Evolutionary conservation across 2,329 filamentous ascomycete genomes (phyloP).

Genomic region (Fusarium fujikuroi): DNA sequence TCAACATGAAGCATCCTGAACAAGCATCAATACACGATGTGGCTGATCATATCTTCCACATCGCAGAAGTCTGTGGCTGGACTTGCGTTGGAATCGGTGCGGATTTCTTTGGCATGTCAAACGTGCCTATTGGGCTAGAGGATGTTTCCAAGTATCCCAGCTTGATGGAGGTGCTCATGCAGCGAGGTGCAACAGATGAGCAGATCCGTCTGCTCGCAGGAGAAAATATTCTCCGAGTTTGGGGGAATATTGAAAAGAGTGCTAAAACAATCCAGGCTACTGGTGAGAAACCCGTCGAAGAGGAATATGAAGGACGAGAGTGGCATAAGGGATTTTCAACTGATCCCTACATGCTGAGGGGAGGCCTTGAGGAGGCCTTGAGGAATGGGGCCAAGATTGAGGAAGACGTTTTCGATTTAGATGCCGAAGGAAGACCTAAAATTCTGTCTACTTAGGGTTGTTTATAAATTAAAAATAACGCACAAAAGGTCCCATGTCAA

Average conservation of each 20-base stretch:
- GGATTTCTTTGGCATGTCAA: constrained; percentile 51
- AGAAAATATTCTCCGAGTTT: constrained; percentile 47
- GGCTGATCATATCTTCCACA: constrained; percentile 49
- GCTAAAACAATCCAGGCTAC: constrained; percentile 37
- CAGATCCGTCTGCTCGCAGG: constrained; percentile 42
- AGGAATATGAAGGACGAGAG: constrained; percentile 43
- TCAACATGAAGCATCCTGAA: constrained; percentile 46
- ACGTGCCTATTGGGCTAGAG: constrained; percentile 44
- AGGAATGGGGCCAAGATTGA: constrained; percentile 15
- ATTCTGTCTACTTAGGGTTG: neutral
- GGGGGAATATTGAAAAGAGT: constrained; percentile 43
- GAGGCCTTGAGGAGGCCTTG: constrained; percentile 30
- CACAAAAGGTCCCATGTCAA: neutral
- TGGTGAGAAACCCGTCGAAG: constrained; percentile 43
- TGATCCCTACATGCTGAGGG: constrained; percentile 41
- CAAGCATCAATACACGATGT: constrained; percentile 50
- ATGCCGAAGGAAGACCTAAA: constrained; percentile 3
- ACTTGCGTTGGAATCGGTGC: constrained; percentile 52
- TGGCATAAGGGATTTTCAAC: constrained; percentile 44
- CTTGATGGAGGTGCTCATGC: constrained; percentile 46
- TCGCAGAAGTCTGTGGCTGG: constrained; percentile 49
- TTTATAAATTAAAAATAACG: no score
- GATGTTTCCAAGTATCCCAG: constrained; percentile 52
- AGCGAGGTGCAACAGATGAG: constrained; percentile 46
- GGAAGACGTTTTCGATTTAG: constrained; percentile 9